Conservation (phyloP, 352 stramenopile species). For the Pythium periplocum region DNA sequence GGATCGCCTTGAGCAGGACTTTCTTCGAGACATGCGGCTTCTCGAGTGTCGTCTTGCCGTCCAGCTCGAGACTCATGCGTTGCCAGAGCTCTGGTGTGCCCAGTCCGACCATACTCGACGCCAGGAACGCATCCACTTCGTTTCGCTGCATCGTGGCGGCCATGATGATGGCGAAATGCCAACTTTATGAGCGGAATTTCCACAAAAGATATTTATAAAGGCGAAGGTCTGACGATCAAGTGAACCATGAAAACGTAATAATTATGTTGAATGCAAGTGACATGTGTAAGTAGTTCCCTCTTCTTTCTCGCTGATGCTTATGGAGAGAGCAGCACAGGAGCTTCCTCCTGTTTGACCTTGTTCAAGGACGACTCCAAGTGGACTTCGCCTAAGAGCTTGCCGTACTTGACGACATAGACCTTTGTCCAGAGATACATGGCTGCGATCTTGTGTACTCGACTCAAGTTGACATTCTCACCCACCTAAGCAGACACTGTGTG, state of each 20-base stretch:
- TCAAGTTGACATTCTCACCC: slow-evolving; percentile 62
- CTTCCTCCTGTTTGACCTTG: slow-evolving; percentile 44
- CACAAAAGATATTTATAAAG: slow-evolving; percentile 1
- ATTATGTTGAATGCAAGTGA: too few relatives aligned
- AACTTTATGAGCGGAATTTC: neutral
- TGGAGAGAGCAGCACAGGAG: slow-evolving; percentile 31
- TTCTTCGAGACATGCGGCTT: slow-evolving; percentile 81
- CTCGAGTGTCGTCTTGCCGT: slow-evolving; percentile 73
- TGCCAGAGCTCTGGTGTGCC: slow-evolving; percentile 77
- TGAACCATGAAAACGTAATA: too few relatives aligned
- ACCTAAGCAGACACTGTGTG: slow-evolving; percentile 22
- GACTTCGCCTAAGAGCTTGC: slow-evolving; percentile 59
- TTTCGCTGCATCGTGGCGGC: slow-evolving; percentile 64
- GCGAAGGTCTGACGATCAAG: slow-evolving; percentile 1
- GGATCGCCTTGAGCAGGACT: slow-evolving; percentile 72
- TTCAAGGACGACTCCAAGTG: slow-evolving; percentile 61
- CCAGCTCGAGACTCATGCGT: slow-evolving; percentile 69
- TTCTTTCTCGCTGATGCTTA: slow-evolving; percentile 4
- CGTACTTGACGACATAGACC: slow-evolving; percentile 71
- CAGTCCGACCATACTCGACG: slow-evolving; percentile 42
- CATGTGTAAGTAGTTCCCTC: too few relatives aligned
- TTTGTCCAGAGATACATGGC: slow-evolving; percentile 83
- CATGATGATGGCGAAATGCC: slow-evolving; percentile 2
- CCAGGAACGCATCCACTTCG: slow-evolving; percentile 64
- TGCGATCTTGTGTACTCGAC: slow-evolving; percentile 64